phyloP scores from a whole-genome alignment of 257 asterid species.

The Nicotiana knightiana region DNA sequence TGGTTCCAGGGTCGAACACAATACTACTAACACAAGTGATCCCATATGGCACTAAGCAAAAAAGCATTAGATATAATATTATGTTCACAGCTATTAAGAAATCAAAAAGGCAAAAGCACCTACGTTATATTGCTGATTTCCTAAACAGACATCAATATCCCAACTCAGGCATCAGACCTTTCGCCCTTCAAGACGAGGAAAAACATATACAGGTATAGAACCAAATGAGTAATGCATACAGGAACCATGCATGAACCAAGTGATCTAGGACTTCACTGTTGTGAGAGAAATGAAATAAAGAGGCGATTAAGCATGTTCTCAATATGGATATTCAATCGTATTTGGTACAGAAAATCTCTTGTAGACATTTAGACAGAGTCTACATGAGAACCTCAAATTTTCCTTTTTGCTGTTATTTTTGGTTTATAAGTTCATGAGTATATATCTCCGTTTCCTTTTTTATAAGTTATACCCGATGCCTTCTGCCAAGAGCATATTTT shows the following conservation, averaged over 20 bases:
- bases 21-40: not conserved
- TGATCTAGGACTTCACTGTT: not conserved
- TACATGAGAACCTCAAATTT: not conserved
- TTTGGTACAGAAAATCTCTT: not conserved
- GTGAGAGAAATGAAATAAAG: not conserved
- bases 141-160: not conserved
- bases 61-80: not conserved
- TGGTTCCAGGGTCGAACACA: not conserved
- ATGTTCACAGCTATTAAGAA: not conserved
- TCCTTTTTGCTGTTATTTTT: not conserved
- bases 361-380: not conserved
- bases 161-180: not conserved
- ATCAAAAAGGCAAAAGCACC: not conserved
- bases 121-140: not conserved
- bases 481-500: not conserved
- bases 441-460: not conserved
- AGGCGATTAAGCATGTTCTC: constrained; percentile 3
- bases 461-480: not conserved
- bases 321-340: not conserved
- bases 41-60: not conserved
- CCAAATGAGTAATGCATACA: not conserved
- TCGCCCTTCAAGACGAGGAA: not conserved
- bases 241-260: not conserved
- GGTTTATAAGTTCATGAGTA: not conserved
- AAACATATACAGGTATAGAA: not conserved